Evolutionary conservation across 2,329 filamentous ascomycete species (phyloP), one percentile per base, ranked within the genome.

Genomic region (Claviceps digitariae): DNA sequence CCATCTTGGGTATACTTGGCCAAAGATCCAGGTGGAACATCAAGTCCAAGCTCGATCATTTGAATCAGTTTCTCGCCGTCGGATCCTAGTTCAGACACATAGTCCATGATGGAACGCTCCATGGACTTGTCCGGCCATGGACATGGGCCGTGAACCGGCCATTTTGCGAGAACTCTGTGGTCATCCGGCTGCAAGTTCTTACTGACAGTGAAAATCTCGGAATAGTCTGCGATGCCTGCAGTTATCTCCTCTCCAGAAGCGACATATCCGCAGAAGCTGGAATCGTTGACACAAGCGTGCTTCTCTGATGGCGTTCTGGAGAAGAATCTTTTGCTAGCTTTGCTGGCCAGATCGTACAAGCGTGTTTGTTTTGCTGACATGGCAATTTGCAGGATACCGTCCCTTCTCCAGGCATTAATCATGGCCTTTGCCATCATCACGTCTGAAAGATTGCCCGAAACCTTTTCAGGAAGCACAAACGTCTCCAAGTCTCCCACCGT

Each of bases 151-250:
- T 77, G 74, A 57, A 72, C 76, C 0, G 74, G 74, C 73, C 74
- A 76, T 29, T 66, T 64, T 4, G 60, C 61, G 21, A 59, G 59
- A 3, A 75, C 72, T 1, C 73, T 64, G 1, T 60, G 57, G 48
- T 76, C 72, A 4, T 63, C 55, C 2, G 61, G 55, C 4, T 61
- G 59, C 7, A 77, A 61, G 49, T 76, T 73, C 54, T 76, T 76
- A 13, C 71, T 76, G 20, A 76, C 70, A 1, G 74, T 77, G 55
- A 76, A 77, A 34, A 77, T 75, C 60, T 77, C 74, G 1, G 71
- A 74, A 57, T 76, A 76, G 58, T 77, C 74, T 17, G 72, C 72
- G 27, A 77, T 67, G 38, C 73, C 73, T 52, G 72, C 66, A 2
- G 72, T 74, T 3, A 74, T 66, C 59, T 74, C 72, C 57, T 76